Evolutionary conservation across 257 asterid species (phyloP).

Genomic region (Lycium ferocissimum): DNA sequence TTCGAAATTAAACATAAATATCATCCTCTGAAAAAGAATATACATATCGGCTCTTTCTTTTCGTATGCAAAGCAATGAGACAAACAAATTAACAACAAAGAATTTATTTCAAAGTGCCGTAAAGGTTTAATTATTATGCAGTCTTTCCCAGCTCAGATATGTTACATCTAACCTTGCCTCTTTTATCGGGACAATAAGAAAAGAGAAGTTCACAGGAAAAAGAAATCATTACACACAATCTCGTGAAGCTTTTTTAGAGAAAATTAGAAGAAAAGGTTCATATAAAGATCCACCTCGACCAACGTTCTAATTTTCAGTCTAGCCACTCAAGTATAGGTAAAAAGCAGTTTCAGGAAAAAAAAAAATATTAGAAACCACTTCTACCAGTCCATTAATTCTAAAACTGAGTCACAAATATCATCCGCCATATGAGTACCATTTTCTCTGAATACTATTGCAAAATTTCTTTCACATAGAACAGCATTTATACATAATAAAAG

Average conservation of each 20-base stretch:
- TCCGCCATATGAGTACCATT: neutral
- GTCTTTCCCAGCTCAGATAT: neutral
- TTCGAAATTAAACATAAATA: neutral
- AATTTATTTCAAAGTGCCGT: neutral
- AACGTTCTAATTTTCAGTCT: neutral
- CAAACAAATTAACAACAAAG: neutral
- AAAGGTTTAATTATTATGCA: neutral
- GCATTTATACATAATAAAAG: neutral
- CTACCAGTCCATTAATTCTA: neutral
- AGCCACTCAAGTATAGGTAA: neutral
- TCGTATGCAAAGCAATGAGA: neutral
- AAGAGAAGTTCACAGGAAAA: neutral
- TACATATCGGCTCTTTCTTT: neutral
- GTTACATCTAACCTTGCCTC: neutral
- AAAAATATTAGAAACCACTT: neutral
- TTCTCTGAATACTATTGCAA: conserved; percentile 23
- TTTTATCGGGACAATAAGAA: neutral
- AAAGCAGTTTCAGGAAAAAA: neutral
- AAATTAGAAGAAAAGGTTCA: neutral
- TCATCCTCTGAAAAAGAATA: neutral
- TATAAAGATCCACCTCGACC: neutral
- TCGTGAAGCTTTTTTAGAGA: neutral
- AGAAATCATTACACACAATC: neutral
- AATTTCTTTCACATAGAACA: conserved; percentile 21
- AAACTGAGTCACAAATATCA: neutral